Conservation (phyloP, 352 stramenopile genomes). For the Globisporangium okanoganense region DNA sequence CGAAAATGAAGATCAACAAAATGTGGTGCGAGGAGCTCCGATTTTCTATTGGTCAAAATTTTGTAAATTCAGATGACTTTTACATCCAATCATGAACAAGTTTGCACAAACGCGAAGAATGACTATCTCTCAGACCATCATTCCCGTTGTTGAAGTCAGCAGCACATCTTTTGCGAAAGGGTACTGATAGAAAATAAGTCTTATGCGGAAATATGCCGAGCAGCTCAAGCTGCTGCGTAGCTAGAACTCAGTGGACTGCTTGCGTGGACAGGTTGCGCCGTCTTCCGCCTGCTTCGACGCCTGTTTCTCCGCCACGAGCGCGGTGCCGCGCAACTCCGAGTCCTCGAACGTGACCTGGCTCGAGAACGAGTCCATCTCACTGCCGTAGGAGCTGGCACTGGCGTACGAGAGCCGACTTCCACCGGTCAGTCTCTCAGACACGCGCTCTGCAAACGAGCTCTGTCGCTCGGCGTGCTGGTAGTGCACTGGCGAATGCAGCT, state of each 20-base stretch:
- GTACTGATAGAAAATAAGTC: too few species aligned
- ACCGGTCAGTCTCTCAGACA: not conserved
- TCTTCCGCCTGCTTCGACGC: not conserved
- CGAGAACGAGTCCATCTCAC: constrained; percentile 33
- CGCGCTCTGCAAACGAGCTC: constrained; percentile 41
- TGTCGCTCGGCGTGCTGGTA: constrained; percentile 6
- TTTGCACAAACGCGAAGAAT: not conserved
- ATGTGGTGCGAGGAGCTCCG: not conserved
- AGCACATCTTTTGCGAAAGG: constrained; percentile 12
- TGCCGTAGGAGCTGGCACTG: constrained; percentile 18
- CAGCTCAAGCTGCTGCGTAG: not conserved
- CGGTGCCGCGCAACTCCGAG: constrained; percentile 22
- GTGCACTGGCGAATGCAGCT: constrained; percentile 4
- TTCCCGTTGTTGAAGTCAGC: not conserved
- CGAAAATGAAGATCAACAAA: not conserved
- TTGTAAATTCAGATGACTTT: not conserved
- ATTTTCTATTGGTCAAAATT: not conserved
- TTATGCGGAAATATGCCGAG: too few species aligned
- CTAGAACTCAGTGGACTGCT: constrained; percentile 51
- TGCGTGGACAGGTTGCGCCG: constrained; percentile 23
- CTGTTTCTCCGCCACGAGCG: constrained; percentile 3
- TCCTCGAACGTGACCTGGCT: constrained; percentile 30
- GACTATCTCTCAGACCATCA: too few species aligned
- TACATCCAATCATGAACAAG: not conserved
- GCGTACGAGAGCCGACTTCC: constrained; percentile 15